These are phyloP conservation scores for Scalesia atractyloides DNA, from an alignment of 129 eudicot species.

Conservation along the genomic window DNA sequence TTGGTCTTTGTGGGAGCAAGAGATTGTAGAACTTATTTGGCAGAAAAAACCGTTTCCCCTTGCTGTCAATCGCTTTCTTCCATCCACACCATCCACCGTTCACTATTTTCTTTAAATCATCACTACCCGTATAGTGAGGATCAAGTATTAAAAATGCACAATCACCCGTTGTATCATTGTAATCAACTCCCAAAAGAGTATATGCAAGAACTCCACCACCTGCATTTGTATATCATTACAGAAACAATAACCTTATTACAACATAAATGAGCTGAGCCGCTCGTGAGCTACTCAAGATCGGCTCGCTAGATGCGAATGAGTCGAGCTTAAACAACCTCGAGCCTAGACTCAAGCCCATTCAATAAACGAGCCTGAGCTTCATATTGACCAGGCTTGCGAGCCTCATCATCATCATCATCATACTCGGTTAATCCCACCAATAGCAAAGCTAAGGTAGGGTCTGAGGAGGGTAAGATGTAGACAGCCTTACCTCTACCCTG, in stretches of 20 bases:
- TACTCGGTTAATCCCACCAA: no score
- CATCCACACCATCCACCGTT: slow-evolving; percentile 99
- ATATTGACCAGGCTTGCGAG: no score
- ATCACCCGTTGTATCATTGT: slow-evolving; percentile 84
- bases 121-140: slow-evolving; percentile 92
- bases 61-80: slow-evolving; percentile 90
- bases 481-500: no score
- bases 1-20: slow-evolving; percentile 89
- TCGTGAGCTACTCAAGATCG: no score
- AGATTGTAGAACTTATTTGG: slow-evolving; percentile 90
- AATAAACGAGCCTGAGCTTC: no score
- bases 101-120: slow-evolving; percentile 81
- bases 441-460: no score
- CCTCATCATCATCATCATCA: no score
- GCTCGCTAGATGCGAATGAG: no score
- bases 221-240: slow-evolving; percentile 24
- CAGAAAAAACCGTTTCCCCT: slow-evolving; percentile 90
- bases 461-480: no score
- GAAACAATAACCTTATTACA: neutral
- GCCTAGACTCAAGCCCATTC: no score
- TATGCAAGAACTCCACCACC: slow-evolving; percentile 99
- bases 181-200: slow-evolving; percentile 90
- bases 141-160: slow-evolving; percentile 94
- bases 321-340: no score
- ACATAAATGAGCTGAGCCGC: no score